phyloP scores from a whole-genome alignment of 1,284 basidiomycete species.

The Ganoderma resinaceum region DNA sequence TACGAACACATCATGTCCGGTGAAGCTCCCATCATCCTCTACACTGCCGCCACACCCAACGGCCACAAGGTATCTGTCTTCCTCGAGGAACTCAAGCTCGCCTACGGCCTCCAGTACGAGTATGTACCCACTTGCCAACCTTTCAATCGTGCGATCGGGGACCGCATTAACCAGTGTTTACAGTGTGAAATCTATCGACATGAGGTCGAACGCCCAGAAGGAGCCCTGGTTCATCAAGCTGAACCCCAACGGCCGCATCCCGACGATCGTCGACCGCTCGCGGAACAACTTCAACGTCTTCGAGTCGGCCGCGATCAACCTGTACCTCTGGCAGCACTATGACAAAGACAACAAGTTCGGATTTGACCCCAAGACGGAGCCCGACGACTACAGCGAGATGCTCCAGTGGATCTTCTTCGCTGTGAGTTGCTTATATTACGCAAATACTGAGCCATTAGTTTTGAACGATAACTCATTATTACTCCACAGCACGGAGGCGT shows the following conservation, averaged over 20 bases:
- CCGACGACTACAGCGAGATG: constrained; percentile 59
- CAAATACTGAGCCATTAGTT: no score
- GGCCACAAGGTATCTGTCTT: constrained; percentile 55
- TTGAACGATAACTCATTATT: not conserved
- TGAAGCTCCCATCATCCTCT: constrained; percentile 62
- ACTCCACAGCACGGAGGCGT: constrained; percentile 65
- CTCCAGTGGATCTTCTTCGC: constrained; percentile 85
- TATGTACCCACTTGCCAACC: constrained; percentile 20
- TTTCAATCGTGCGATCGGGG: not conserved
- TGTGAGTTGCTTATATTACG: constrained; percentile 43
- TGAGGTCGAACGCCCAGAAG: constrained; percentile 56
- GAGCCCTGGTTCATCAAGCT: constrained; percentile 61
- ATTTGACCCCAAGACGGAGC: constrained; percentile 47
- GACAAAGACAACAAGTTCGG: constrained; percentile 57
- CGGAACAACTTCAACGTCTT: constrained; percentile 57
- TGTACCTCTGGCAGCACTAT: constrained; percentile 60
- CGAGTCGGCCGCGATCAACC: constrained; percentile 60
- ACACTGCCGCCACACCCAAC: constrained; percentile 72
- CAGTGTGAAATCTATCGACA: constrained; percentile 46
- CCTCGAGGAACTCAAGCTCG: constrained; percentile 42
- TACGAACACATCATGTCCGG: constrained; percentile 25
- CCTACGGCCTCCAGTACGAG: constrained; percentile 40
- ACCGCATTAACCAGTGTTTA: constrained; percentile 12
- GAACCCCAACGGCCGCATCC: constrained; percentile 70
- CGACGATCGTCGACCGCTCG: constrained; percentile 52